Conservation (phyloP, 2,329 filamentous ascomycete genomes). For the Blumeria graminis region DNA sequence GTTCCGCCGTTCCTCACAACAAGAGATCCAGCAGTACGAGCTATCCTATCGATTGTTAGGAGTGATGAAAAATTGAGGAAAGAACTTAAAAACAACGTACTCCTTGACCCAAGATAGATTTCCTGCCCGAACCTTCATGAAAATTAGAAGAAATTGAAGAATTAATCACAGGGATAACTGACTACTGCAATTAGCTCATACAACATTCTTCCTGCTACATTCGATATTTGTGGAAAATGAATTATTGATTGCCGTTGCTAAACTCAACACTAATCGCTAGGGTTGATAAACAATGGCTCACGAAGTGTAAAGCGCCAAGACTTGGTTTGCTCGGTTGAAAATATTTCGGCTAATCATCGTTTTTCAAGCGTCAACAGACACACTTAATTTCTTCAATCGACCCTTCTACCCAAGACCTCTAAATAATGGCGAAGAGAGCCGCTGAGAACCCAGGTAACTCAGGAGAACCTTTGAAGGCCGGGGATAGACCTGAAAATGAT, state of each 20-base stretch:
- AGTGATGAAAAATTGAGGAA: conserved; percentile 1
- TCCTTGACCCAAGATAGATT: conserved; percentile 84
- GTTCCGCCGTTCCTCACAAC: conserved; percentile 70
- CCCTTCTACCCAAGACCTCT: background rate
- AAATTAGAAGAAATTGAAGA: conserved; percentile 5
- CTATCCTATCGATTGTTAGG: conserved; percentile 37
- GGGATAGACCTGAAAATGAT: conserved; percentile 36
- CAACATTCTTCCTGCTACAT: conserved; percentile 37
- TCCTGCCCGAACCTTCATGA: conserved; percentile 61
- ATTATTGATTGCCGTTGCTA: no score
- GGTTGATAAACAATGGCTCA: no score
- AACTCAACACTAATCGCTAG: no score
- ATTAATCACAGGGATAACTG: conserved; percentile 16
- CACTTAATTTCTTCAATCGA: background rate
- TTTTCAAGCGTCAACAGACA: background rate
- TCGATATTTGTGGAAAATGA: no score
- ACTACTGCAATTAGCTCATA: conserved; percentile 97
- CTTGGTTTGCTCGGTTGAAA: no score
- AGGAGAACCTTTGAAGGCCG: conserved; percentile 30
- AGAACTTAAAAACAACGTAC: conserved; percentile 25
- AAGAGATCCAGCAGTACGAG: conserved; percentile 58
- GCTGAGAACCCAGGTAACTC: conserved; percentile 24
- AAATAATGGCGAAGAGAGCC: conserved; percentile 30
- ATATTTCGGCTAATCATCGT: no score
- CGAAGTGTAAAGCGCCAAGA: no score